phyloP scores from a whole-genome alignment of 352 stramenopile genomes.

The Phytopythium boreale region DNA sequence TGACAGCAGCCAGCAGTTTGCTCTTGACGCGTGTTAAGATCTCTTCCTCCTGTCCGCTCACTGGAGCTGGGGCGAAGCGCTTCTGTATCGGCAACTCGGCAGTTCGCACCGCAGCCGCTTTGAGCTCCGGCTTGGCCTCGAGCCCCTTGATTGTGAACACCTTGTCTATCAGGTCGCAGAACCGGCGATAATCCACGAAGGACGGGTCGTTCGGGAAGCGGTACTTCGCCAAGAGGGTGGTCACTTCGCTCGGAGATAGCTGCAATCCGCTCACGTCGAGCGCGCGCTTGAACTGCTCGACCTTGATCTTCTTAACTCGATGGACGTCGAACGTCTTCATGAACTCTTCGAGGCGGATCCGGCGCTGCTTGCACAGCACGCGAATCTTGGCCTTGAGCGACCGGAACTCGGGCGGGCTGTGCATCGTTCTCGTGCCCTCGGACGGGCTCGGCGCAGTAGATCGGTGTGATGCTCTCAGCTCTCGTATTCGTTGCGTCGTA shows the following conservation, averaged over 20 bases:
- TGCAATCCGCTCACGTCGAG: constrained; percentile 76
- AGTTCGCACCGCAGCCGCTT: background rate
- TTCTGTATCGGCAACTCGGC: constrained; percentile 14
- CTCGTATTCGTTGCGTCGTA: background rate
- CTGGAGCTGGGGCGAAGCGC: constrained; percentile 23
- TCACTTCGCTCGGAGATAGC: constrained; percentile 47
- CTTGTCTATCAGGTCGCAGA: constrained; percentile 86
- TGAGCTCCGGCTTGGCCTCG: constrained; percentile 53
- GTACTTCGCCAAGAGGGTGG: constrained; percentile 66
- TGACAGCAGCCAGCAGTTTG: constrained; percentile 61
- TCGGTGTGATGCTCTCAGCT: background rate
- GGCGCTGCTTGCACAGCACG: constrained; percentile 75
- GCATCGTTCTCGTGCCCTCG: constrained; percentile 25
- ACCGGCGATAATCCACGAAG: constrained; percentile 77
- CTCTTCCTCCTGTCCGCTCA: constrained; percentile 21
- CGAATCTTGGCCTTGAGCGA: constrained; percentile 80
- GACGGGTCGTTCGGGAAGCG: constrained; percentile 48
- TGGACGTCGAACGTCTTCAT: constrained; percentile 88
- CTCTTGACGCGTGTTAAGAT: constrained; percentile 38
- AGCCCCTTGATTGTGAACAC: constrained; percentile 77
- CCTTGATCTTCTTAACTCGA: constrained; percentile 79
- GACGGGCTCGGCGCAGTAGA: background rate
- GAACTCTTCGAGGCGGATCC: constrained; percentile 82
- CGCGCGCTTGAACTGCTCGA: constrained; percentile 78
- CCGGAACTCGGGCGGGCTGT: constrained; percentile 70